Evolutionary conservation across 345 rosid species (phyloP).

Genomic region (Pugionium dolabratum): DNA sequence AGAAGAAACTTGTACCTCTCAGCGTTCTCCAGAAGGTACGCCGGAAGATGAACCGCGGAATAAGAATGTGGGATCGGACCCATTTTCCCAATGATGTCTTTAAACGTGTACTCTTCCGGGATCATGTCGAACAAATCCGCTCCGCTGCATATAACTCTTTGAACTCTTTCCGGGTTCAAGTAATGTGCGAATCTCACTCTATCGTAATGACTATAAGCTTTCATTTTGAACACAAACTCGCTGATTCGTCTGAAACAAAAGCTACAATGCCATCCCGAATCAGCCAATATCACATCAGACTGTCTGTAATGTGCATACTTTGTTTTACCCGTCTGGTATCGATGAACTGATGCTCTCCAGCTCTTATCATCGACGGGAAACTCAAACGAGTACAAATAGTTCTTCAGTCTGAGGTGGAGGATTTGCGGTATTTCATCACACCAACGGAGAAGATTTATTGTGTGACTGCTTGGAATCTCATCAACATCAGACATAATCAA

Average conservation of each 20-base stretch:
- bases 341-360: slow-evolving; percentile 90
- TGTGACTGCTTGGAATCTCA: slow-evolving; percentile 52
- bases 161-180: slow-evolving; percentile 64
- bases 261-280: slow-evolving; percentile 88
- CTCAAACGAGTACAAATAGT: slow-evolving; percentile 84
- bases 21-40: slow-evolving; percentile 58
- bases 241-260: slow-evolving; percentile 61
- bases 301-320: slow-evolving; percentile 73
- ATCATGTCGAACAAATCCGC: slow-evolving; percentile 74
- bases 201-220: slow-evolving; percentile 73
- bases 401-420: slow-evolving; percentile 73
- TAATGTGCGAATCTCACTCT: slow-evolving; percentile 64
- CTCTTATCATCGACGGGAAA: slow-evolving; percentile 69
- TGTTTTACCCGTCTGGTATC: slow-evolving; percentile 61
- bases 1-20: slow-evolving; percentile 60
- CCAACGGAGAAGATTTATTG: slow-evolving; percentile 82
- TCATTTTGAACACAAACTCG: slow-evolving; percentile 76
- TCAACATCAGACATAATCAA: slow-evolving; percentile 69
- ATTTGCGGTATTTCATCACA: slow-evolving; percentile 71
- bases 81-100: slow-evolving; percentile 69
- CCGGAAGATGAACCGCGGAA: slow-evolving; percentile 71
- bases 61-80: slow-evolving; percentile 77
- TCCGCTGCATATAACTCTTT: slow-evolving; percentile 66
- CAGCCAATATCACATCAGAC: slow-evolving; percentile 61
- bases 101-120: slow-evolving; percentile 77